Percentiles rank a stretch among this genome's conserved stretches.
Evolutionary conservation across 352 stramenopile genomes (phyloP).

Genomic region (Thraustochytrium sp.): DNA sequence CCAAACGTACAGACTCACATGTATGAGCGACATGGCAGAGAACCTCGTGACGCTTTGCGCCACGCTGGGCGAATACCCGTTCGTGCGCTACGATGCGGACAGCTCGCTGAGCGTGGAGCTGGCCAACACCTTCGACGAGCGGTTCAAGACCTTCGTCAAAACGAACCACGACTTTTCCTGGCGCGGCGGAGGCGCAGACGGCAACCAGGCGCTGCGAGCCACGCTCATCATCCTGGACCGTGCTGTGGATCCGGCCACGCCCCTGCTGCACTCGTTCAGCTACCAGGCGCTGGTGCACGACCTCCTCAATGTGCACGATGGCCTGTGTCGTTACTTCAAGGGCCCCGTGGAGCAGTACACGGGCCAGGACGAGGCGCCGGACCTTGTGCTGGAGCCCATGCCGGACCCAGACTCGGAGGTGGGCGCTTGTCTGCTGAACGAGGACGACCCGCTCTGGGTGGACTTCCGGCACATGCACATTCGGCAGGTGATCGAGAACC

Average conservation of each 20-base stretch:
- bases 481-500: conserved; percentile 68
- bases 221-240: conserved; percentile 91
- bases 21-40: conserved; percentile 61
- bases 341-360: conserved; percentile 56
- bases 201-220: conserved; percentile 67
- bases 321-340: conserved; percentile 79
- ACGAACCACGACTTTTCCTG: conserved; percentile 82
- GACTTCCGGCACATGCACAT: conserved; percentile 93
- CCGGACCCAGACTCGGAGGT: not conserved
- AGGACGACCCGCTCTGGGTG: conserved; percentile 92
- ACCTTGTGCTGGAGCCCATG: not conserved
- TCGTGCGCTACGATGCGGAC: conserved; percentile 80
- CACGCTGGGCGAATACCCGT: conserved; percentile 93
- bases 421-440: conserved; percentile 72
- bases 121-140: conserved; percentile 79
- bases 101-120: conserved; percentile 73
- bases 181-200: conserved; percentile 54
- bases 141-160: conserved; percentile 89
- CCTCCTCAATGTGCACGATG: conserved; percentile 83
- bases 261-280: conserved; percentile 94
- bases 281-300: conserved; percentile 96
- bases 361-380: conserved; percentile 13
- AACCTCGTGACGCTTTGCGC: conserved; percentile 92
- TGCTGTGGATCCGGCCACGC: conserved; percentile 82
- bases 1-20: not conserved